Conservation (phyloP, 2,329 filamentous ascomycete species). For the Sclerotinia minor region DNA sequence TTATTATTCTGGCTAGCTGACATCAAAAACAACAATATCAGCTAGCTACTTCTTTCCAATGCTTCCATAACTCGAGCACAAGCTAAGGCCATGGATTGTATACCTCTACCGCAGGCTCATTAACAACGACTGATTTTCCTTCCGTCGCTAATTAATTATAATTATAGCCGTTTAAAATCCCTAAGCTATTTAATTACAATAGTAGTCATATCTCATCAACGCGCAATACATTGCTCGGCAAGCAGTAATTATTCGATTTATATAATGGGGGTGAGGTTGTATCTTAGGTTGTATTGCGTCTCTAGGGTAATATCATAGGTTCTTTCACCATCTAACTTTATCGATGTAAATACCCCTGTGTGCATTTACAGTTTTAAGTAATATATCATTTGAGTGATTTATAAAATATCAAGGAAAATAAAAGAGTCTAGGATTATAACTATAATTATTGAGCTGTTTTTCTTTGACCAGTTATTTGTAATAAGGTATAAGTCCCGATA, state of each 20-base stretch:
- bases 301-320: not conserved
- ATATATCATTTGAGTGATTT: too few species aligned
- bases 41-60: slow-evolving; percentile 50
- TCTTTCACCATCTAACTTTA: not conserved
- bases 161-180: slow-evolving; percentile 38
- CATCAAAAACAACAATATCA: slow-evolving; percentile 52
- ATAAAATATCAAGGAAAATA: not conserved
- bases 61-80: slow-evolving; percentile 48
- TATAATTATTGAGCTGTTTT: too few species aligned
- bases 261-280: slow-evolving; percentile 23
- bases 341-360: not conserved
- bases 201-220: slow-evolving; percentile 42
- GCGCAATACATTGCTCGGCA: slow-evolving; percentile 39
- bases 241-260: slow-evolving; percentile 45
- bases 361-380: not conserved
- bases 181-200: slow-evolving; percentile 40
- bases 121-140: slow-evolving; percentile 37
- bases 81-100: slow-evolving; percentile 53
- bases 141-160: slow-evolving; percentile 35
- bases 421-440: too few species aligned
- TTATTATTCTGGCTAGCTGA: slow-evolving; percentile 36
- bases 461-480: too few species aligned
- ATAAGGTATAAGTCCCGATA: too few species aligned
- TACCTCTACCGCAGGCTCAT: slow-evolving; percentile 44
- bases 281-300: too few species aligned